Percentiles rank a stretch among this genome's conserved stretches.
Evolutionary conservation across 768 basidiomycete genomes (phyloP).

Genomic region (Tylopilus subfusipes): DNA sequence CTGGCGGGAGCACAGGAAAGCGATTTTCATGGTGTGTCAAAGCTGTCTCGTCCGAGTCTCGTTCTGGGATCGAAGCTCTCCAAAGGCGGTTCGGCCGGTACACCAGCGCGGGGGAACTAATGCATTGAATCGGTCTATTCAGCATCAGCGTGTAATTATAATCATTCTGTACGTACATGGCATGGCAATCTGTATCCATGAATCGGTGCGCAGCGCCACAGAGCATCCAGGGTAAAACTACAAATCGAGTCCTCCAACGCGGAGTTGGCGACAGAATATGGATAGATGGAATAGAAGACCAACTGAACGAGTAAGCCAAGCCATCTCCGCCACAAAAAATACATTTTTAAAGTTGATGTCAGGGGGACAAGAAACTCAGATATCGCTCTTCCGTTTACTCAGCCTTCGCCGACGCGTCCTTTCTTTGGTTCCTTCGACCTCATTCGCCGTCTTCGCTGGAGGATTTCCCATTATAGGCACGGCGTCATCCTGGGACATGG

Average conservation of each 20-base stretch:
- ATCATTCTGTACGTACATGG: constrained; percentile 1
- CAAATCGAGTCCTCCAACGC: constrained; percentile 13
- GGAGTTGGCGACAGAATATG: constrained; percentile 2
- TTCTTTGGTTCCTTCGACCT: constrained; percentile 21
- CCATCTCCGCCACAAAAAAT: constrained; percentile 20
- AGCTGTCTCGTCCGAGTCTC: too few species aligned
- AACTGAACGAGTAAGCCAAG: constrained; percentile 14
- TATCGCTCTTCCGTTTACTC: constrained; percentile 32
- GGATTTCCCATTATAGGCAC: constrained; percentile 7
- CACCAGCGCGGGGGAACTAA: constrained; percentile 4
- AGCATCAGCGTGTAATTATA: constrained; percentile 4
- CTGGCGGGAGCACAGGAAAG: too few species aligned
- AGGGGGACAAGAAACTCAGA: constrained; percentile 16
- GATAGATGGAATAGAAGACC: constrained; percentile 19
- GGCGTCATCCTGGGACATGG: constrained; percentile 11
- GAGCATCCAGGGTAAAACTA: constrained; percentile 8
- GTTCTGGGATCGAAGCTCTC: constrained; percentile 5
- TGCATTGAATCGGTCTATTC: background rate
- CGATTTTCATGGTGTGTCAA: too few species aligned
- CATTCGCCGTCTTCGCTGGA: constrained; percentile 12
- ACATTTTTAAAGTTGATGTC: constrained; percentile 11
- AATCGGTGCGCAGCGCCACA: constrained; percentile 17
- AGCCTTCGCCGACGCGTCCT: constrained; percentile 29
- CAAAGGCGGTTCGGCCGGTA: too few species aligned
- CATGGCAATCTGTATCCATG: constrained; percentile 1